phyloP scores from a whole-genome alignment of 495 filamentous ascomycete species.

The Rusavskia elegans region DNA sequence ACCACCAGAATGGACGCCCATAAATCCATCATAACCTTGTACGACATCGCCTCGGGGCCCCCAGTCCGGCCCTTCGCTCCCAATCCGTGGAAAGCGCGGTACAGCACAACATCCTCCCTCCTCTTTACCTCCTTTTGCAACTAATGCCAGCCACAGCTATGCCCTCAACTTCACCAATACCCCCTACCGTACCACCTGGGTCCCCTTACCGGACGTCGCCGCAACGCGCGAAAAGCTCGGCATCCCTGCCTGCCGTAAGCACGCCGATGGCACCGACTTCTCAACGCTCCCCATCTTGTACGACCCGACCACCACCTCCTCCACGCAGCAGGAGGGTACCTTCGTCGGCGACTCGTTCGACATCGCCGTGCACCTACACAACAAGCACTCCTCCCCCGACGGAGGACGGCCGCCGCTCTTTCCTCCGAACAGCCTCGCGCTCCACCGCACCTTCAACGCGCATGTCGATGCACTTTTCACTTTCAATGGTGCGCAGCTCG shows the following conservation, averaged over 20 bases:
- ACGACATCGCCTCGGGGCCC: constrained; percentile 36
- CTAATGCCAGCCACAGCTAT: constrained; percentile 6
- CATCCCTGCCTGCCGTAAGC: not conserved
- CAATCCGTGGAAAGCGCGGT: constrained; percentile 46
- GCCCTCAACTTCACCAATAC: constrained; percentile 45
- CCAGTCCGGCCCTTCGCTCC: constrained; percentile 25
- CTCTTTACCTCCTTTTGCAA: not conserved
- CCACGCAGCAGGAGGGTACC: constrained; percentile 1
- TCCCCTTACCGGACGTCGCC: constrained; percentile 19
- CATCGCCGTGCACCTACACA: constrained; percentile 40
- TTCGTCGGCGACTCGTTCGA: constrained; percentile 46
- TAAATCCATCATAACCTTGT: constrained; percentile 26
- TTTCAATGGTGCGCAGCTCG: no score
- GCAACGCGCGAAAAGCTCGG: no score
- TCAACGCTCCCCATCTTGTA: constrained; percentile 42
- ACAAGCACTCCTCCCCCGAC: not conserved
- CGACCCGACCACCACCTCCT: constrained; percentile 24
- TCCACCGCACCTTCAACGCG: no score
- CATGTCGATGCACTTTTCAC: no score
- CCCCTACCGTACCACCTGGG: constrained; percentile 37
- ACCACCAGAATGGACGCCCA: not conserved
- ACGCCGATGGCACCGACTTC: constrained; percentile 40
- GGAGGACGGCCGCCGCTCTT: no score
- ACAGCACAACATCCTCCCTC: not conserved
- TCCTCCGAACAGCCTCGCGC: no score